These are phyloP conservation scores for Raddia distichophylla DNA, from an alignment of 176 grass and related monocot genomes.

Conservation along the genomic window DNA sequence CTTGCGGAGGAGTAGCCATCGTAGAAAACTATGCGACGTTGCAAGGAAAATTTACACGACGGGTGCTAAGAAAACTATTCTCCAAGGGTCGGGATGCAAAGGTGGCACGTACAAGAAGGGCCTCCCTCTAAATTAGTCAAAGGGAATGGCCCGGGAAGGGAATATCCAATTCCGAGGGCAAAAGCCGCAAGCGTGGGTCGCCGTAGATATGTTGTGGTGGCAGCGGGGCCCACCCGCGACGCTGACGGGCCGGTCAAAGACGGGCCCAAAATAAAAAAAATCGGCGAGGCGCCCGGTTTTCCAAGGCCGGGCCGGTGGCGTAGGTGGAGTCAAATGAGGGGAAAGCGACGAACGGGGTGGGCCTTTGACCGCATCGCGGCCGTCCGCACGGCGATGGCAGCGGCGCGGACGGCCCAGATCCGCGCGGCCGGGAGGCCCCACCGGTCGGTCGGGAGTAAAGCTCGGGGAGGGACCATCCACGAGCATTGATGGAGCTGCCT, in stretches of 20 bases:
- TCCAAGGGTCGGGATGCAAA: not conserved
- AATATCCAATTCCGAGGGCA: slow-evolving; percentile 29
- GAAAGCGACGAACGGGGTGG: not conserved
- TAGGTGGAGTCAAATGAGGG: slow-evolving; percentile 51
- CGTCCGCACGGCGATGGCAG: not conserved
- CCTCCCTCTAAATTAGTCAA: slow-evolving; percentile 9
- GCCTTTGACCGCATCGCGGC: slow-evolving; percentile 27
- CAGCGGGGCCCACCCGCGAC: slow-evolving; percentile 27
- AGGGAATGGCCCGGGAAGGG: slow-evolving; percentile 11
- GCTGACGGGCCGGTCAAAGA: slow-evolving; percentile 49
- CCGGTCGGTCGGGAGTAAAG: slow-evolving; percentile 48
- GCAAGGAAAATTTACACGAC: not conserved
- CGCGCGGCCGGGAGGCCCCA: not conserved
- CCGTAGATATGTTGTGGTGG: slow-evolving; percentile 26
- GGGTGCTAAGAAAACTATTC: not conserved
- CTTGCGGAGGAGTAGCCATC: too few relatives aligned
- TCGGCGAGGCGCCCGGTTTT: not conserved
- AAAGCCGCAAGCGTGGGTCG: not conserved
- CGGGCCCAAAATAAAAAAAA: slow-evolving; percentile 24
- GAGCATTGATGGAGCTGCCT: slow-evolving; percentile 48
- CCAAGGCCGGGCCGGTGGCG: not conserved
- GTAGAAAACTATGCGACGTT: too few relatives aligned
- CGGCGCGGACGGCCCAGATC: not conserved
- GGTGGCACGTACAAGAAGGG: not conserved
- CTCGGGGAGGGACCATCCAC: slow-evolving; percentile 43